These are phyloP conservation scores for Plasmodium adleri DNA, from an alignment of 169 alveolate genomes.

Conservation along the genomic window DNA sequence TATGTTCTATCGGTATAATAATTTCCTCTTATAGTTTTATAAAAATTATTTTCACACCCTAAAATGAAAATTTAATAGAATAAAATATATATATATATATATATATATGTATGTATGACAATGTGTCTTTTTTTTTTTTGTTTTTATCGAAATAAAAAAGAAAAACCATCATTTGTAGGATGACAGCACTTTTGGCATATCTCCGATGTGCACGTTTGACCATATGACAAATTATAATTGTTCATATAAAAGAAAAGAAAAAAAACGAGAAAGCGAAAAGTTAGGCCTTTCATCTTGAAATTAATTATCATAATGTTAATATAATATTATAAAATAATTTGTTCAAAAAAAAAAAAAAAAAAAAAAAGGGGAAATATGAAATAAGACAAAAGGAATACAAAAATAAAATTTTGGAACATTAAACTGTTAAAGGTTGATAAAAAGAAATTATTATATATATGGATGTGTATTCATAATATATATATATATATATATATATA, in stretches of 20 bases:
- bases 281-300: too few relatives aligned
- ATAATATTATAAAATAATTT: neutral
- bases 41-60: constrained; percentile 65
- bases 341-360: neutral
- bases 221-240: constrained; percentile 6
- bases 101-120: too few relatives aligned
- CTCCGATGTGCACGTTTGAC: constrained; percentile 65
- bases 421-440: too few relatives aligned
- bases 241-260: too few relatives aligned
- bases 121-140: too few relatives aligned
- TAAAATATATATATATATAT: too few relatives aligned
- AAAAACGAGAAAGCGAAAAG: too few relatives aligned
- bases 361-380: neutral
- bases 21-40: constrained; percentile 48
- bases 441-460: too few relatives aligned
- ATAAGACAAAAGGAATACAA: neutral
- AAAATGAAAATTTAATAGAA: neutral
- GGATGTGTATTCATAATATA: too few relatives aligned
- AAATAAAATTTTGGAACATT: too few relatives aligned
- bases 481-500: too few relatives aligned
- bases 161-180: constrained; percentile 52
- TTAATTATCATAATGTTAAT: too few relatives aligned
- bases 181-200: constrained; percentile 50
- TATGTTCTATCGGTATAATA: constrained; percentile 31
- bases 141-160: neutral